Evolutionary conservation across 257 asterid genomes (phyloP).

Genomic region (Datura wrightii): DNA sequence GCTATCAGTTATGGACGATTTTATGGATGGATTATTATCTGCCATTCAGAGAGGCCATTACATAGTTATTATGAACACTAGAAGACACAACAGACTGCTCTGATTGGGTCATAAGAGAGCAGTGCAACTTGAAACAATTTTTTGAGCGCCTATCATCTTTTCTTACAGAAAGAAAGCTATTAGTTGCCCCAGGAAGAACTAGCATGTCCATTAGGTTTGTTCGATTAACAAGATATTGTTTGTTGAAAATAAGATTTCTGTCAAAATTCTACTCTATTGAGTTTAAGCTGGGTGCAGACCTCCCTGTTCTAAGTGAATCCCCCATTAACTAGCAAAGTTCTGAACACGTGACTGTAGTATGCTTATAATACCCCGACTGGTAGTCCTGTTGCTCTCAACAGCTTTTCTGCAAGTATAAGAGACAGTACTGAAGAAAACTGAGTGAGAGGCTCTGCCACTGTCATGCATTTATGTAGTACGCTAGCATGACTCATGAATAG

Average conservation of each 20-base stretch:
- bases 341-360: background rate
- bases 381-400: conserved; percentile 12
- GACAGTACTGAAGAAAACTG: background rate
- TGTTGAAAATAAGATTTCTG: background rate
- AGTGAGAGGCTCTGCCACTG: background rate
- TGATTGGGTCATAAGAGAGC: background rate
- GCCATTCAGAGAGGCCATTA: background rate
- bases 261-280: background rate
- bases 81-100: conserved; percentile 14
- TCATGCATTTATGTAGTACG: conserved; percentile 8
- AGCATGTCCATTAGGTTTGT: conserved; percentile 15
- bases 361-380: background rate
- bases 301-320: background rate
- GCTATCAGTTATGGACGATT: conserved; percentile 15
- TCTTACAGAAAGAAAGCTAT: background rate
- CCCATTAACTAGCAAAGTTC: background rate
- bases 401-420: conserved; percentile 22
- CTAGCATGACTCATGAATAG: background rate
- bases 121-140: background rate
- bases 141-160: conserved; percentile 8
- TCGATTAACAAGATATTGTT: conserved; percentile 12
- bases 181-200: conserved; percentile 7
- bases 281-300: background rate
- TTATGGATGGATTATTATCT: background rate
- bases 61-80: conserved; percentile 14